A percentile compares a stretch with the other conserved stretches of the same genome.
Evolutionary conservation across 140 eudicot genomes (phyloP).

Genomic region (Flaveria floridana): DNA sequence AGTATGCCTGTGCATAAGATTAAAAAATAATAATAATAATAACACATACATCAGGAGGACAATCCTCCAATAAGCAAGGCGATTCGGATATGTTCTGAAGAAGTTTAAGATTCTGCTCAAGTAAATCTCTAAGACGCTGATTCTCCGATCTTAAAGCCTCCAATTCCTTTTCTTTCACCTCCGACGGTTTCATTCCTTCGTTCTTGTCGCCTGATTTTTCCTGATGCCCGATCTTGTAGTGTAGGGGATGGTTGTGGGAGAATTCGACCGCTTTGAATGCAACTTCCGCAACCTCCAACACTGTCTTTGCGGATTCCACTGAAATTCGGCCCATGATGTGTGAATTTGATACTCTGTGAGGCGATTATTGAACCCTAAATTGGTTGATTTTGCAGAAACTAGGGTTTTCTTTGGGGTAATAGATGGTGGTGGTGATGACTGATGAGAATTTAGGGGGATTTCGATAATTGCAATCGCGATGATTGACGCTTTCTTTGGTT

Average conservation of each 20-base stretch:
- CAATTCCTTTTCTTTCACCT: constrained; percentile 38
- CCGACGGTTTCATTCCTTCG: constrained; percentile 25
- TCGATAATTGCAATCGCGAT: constrained; percentile 16
- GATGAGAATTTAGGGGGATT: constrained; percentile 26
- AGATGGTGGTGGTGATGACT: constrained; percentile 1
- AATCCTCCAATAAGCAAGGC: constrained; percentile 56
- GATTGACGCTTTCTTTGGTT: constrained; percentile 17
- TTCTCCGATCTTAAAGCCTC: constrained; percentile 59
- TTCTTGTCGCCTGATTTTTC: constrained; percentile 18
- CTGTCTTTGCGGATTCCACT: constrained; percentile 81
- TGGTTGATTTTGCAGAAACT: constrained; percentile 19
- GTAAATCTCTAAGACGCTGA: constrained; percentile 56
- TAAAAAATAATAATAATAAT: background rate
- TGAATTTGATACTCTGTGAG: background rate
- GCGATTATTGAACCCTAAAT: constrained; percentile 14
- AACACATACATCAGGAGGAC: constrained; percentile 76
- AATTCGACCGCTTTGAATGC: constrained; percentile 78
- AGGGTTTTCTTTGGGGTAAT: constrained; percentile 24
- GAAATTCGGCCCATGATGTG: constrained; percentile 40
- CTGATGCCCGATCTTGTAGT: constrained; percentile 28
- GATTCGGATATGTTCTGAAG: constrained; percentile 62
- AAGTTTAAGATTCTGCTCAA: constrained; percentile 67
- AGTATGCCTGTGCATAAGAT: background rate
- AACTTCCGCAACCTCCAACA: constrained; percentile 84
- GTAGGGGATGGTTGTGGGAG: constrained; percentile 49